Evolutionary conservation across 1,284 basidiomycete species (phyloP).

Genomic region (Athelia psychrophila): DNA sequence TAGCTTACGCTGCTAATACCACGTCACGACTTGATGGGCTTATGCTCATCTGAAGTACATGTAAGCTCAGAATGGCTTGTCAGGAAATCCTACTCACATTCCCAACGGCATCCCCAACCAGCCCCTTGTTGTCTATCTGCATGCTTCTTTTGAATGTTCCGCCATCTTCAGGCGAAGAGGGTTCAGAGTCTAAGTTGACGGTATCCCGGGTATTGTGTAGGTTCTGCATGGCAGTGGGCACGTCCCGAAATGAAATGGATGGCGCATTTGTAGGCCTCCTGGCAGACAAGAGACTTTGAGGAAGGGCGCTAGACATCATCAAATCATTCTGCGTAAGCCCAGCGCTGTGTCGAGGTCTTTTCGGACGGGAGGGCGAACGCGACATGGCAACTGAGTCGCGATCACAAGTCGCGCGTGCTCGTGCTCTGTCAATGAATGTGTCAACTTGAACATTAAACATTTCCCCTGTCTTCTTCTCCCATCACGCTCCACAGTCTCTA

Average conservation of each 20-base stretch:
- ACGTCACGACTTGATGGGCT: conserved; percentile 78
- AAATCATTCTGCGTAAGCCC: background rate
- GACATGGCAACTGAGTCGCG: too few species aligned
- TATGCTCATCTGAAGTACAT: conserved; percentile 64
- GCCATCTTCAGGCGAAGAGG: conserved; percentile 48
- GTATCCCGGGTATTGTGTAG: background rate
- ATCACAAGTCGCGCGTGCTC: too few species aligned
- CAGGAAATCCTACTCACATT: conserved; percentile 50
- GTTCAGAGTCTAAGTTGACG: conserved; percentile 14
- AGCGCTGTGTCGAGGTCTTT: background rate
- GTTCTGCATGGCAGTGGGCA: background rate
- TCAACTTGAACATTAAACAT: too few species aligned
- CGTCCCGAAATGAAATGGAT: background rate
- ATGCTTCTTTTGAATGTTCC: conserved; percentile 54
- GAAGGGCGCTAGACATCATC: background rate
- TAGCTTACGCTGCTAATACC: conserved; percentile 71
- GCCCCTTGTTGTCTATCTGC: conserved; percentile 73
- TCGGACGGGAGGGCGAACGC: background rate
- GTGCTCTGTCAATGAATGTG: too few species aligned
- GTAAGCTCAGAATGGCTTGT: background rate
- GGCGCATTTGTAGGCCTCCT: background rate
- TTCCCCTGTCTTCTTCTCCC: too few species aligned
- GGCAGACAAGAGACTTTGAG: background rate
- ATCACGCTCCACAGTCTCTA: too few species aligned
- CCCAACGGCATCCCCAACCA: conserved; percentile 79